phyloP scores from a whole-genome alignment of 768 basidiomycete genomes.

The Boletus sensibilis region DNA sequence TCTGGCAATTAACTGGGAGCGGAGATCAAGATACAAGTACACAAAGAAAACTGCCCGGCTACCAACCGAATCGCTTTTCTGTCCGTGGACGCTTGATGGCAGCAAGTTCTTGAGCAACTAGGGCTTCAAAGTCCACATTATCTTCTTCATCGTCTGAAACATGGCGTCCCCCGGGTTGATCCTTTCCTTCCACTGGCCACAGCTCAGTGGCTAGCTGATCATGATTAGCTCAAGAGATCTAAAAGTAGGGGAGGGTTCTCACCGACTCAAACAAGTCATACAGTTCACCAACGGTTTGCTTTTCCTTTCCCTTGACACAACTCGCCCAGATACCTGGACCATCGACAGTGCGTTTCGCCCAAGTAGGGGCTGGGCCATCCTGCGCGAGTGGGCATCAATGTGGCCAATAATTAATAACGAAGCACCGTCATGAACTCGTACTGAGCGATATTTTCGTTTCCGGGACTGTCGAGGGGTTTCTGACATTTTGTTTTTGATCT shows the following conservation, averaged over 20 bases:
- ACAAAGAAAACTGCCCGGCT: background rate
- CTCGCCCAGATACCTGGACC: conserved; percentile 87
- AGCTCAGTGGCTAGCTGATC: conserved; percentile 65
- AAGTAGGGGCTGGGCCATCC: conserved; percentile 63
- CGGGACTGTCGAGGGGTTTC: conserved; percentile 20
- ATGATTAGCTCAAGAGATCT: conserved; percentile 11
- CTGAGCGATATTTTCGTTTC: conserved; percentile 54
- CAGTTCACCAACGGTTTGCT: conserved; percentile 70
- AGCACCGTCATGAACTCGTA: conserved; percentile 27
- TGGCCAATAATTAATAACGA: background rate
- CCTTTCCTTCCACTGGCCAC: conserved; percentile 52
- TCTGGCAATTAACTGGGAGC: conserved; percentile 65
- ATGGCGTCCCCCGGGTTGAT: conserved; percentile 24
- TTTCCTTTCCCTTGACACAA: conserved; percentile 84
- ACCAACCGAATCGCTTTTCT: conserved; percentile 65
- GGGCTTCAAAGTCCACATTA: conserved; percentile 60
- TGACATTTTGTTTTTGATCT: conserved; percentile 16
- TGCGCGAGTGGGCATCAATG: conserved; percentile 25
- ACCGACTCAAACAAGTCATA: conserved; percentile 80
- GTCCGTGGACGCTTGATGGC: conserved; percentile 64
- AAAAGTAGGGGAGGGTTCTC: conserved; percentile 25
- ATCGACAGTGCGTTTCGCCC: conserved; percentile 64
- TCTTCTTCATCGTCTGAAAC: conserved; percentile 38
- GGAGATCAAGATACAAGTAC: background rate
- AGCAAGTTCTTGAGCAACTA: conserved; percentile 69